These are phyloP conservation scores for Beauveria bassiana DNA, from an alignment of 2,329 filamentous ascomycete genomes.

Conservation along the genomic window DNA sequence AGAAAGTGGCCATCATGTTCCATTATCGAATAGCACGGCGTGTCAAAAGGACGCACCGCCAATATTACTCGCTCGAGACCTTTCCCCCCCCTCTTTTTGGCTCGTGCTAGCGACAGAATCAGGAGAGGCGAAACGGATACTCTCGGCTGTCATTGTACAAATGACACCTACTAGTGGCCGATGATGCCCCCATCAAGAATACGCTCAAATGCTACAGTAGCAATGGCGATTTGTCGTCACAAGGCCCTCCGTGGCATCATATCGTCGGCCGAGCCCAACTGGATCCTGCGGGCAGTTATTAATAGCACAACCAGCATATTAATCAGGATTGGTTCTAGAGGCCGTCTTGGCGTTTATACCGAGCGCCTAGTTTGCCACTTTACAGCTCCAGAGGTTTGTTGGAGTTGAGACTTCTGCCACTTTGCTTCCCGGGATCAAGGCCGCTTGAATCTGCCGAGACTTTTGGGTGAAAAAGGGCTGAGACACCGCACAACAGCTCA, in stretches of 20 bases:
- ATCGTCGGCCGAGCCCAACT: background rate
- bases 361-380: background rate
- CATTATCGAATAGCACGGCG: background rate
- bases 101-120: no score
- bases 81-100: no score
- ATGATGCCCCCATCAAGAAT: background rate
- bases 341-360: no score
- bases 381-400: background rate
- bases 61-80: no score
- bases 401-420: no score
- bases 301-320: background rate
- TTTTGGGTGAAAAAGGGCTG: background rate
- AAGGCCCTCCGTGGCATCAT: background rate
- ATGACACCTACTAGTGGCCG: background rate
- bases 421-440: no score
- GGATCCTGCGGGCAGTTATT: background rate
- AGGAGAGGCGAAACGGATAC: no score
- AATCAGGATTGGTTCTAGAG: background rate
- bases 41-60: no score
- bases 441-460: background rate
- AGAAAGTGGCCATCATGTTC: background rate
- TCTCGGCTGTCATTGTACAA: no score
- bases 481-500: background rate
- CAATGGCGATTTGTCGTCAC: background rate
- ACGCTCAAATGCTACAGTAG: background rate